Percentiles rank a stretch among this genome's conserved stretches.
Conservation (phyloP, 2,329 filamentous ascomycete species). For the Huntiella decipiens region DNA sequence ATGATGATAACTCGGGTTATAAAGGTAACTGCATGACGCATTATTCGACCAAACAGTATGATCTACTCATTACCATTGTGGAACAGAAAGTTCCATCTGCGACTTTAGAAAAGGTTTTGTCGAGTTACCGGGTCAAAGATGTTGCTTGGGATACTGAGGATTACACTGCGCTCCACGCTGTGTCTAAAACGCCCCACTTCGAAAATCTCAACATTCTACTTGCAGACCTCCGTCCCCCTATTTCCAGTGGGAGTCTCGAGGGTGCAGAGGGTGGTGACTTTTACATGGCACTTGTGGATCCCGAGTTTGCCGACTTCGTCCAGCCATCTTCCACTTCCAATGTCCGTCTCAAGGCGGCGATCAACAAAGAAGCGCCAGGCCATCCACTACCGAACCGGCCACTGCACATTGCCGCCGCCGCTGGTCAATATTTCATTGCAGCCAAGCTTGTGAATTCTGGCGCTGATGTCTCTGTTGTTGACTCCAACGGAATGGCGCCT, state of each 20-base stretch:
- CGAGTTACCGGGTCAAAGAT: background rate
- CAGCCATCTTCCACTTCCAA: background rate
- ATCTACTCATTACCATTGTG: background rate
- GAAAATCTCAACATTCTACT: background rate
- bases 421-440: background rate
- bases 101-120: background rate
- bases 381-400: background rate
- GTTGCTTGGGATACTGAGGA: background rate
- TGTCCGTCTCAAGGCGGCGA: background rate
- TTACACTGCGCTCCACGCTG: background rate
- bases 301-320: background rate
- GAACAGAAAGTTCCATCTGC: background rate
- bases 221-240: background rate
- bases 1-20: background rate
- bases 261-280: background rate
- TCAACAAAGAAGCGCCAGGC: background rate
- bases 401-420: constrained; percentile 4
- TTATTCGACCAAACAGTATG: background rate
- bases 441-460: background rate
- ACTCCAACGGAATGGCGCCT: background rate
- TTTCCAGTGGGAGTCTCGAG: background rate
- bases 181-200: background rate
- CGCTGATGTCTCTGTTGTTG: background rate
- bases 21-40: background rate
- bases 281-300: background rate